Conservation (phyloP, 345 rosid species). For the Noccaea bulbosa region DNA sequence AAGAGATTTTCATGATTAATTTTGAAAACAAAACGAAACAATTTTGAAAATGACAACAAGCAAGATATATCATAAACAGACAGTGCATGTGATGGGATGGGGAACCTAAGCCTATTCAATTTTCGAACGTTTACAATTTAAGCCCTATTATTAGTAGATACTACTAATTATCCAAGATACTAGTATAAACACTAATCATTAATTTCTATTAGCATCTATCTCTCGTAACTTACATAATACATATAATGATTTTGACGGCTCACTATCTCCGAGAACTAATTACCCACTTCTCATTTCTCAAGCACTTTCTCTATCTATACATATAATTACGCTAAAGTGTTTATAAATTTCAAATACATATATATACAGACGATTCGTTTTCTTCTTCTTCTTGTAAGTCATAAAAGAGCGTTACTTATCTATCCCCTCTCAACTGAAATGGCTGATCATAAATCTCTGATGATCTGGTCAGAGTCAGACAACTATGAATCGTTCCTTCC, state of each 20-base stretch:
- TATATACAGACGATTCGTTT: slow-evolving; percentile 16
- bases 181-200: slow-evolving; percentile 35
- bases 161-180: slow-evolving; percentile 17
- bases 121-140: slow-evolving; percentile 31
- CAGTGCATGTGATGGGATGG: slow-evolving; percentile 36
- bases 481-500: slow-evolving; percentile 29
- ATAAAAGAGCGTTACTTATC: slow-evolving; percentile 1
- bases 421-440: slow-evolving; percentile 9
- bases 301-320: slow-evolving; percentile 11
- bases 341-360: slow-evolving; percentile 25
- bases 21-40: slow-evolving; percentile 1
- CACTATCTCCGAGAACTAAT: slow-evolving; percentile 38
- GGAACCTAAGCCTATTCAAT: slow-evolving; percentile 32
- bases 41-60: slow-evolving; percentile 28
- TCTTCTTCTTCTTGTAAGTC: slow-evolving; percentile 11
- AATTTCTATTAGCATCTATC: slow-evolving; percentile 19
- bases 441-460: slow-evolving; percentile 5
- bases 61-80: slow-evolving; percentile 15
- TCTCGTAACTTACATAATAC: slow-evolving; percentile 37
- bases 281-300: slow-evolving; percentile 32
- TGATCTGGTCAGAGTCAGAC: slow-evolving; percentile 28
- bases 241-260: slow-evolving; percentile 42
- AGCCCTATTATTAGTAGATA: slow-evolving; percentile 34
- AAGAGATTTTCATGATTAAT: slow-evolving; percentile 9
- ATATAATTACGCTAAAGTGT: neutral